phyloP scores from a whole-genome alignment of 768 basidiomycete genomes.

The Boletus subparvulus region DNA sequence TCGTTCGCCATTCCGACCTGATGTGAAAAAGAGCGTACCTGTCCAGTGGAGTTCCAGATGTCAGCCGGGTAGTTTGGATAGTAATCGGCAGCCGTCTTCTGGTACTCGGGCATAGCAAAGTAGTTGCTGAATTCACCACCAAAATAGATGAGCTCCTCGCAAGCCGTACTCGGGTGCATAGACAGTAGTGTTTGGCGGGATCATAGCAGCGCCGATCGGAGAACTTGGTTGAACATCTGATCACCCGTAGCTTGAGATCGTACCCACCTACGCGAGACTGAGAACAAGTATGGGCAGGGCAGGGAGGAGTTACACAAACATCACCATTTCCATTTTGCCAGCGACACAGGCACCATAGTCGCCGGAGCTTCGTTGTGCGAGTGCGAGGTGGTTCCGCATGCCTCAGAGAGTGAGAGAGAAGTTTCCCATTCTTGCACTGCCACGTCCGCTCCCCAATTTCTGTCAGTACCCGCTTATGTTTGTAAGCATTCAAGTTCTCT shows the following conservation, averaged over 20 bases:
- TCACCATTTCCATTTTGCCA: conserved; percentile 20
- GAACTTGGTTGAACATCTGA: conserved; percentile 45
- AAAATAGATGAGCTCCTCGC: conserved; percentile 28
- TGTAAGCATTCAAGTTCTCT: too few species aligned
- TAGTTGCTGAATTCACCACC: conserved; percentile 41
- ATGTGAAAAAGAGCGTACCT: conserved; percentile 16
- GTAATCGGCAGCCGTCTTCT: conserved; percentile 32
- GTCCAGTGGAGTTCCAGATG: conserved; percentile 30
- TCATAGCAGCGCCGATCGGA: conserved; percentile 47
- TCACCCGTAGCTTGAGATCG: conserved; percentile 26
- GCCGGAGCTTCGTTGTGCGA: conserved; percentile 32
- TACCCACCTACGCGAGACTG: conserved; percentile 6
- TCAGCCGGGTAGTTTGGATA: conserved; percentile 27
- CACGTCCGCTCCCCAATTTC: too few species aligned
- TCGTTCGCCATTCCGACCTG: conserved; percentile 32
- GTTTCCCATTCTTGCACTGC: too few species aligned
- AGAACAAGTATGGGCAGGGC: background rate
- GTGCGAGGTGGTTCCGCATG: too few species aligned
- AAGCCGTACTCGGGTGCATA: conserved; percentile 29
- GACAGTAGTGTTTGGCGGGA: conserved; percentile 36
- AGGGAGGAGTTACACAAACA: too few species aligned
- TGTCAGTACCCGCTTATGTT: too few species aligned
- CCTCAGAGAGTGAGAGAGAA: too few species aligned
- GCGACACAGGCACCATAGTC: conserved; percentile 51
- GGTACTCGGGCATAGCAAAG: conserved; percentile 43